Evolutionary conservation across 257 asterid species (phyloP).

Genomic region (Rubia yunnanensis): DNA sequence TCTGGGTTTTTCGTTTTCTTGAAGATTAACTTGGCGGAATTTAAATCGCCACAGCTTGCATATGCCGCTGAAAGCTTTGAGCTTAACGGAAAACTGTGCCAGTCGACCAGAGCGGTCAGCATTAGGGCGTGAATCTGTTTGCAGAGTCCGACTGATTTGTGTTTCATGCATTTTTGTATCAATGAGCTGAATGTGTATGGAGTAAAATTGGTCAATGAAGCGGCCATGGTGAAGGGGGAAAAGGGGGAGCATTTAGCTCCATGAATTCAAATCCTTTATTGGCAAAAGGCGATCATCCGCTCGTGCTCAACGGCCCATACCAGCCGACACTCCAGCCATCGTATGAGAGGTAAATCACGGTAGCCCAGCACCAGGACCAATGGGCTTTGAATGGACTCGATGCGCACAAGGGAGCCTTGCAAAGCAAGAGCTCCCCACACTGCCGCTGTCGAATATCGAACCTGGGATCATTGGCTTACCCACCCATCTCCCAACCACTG

Average conservation of each 20-base stretch:
- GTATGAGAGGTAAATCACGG: too few relatives aligned
- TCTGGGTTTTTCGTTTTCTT: conserved; percentile 31
- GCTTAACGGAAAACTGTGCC: conserved; percentile 27
- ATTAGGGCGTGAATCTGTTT: conserved; percentile 52
- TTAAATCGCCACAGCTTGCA: conserved; percentile 50
- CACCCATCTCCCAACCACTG: too few relatives aligned
- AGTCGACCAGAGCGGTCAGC: conserved; percentile 27
- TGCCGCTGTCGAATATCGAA: too few relatives aligned
- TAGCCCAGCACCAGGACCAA: too few relatives aligned
- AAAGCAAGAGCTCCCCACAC: too few relatives aligned
- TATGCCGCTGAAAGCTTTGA: conserved; percentile 56
- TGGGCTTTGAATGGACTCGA: too few relatives aligned
- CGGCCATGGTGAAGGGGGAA: background rate
- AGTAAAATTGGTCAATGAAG: background rate
- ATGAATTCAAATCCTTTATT: background rate
- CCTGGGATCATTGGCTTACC: too few relatives aligned
- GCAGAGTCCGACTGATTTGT: conserved; percentile 33
- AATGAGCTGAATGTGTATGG: conserved; percentile 23
- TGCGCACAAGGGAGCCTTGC: too few relatives aligned
- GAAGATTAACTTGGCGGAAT: conserved; percentile 36
- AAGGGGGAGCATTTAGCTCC: background rate
- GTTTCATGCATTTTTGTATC: conserved; percentile 41
- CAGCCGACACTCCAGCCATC: too few relatives aligned
- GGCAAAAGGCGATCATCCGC: too few relatives aligned
- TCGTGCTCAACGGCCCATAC: too few relatives aligned